phyloP scores from a whole-genome alignment of 768 basidiomycete species.

The Dentipellis fragilis region DNA sequence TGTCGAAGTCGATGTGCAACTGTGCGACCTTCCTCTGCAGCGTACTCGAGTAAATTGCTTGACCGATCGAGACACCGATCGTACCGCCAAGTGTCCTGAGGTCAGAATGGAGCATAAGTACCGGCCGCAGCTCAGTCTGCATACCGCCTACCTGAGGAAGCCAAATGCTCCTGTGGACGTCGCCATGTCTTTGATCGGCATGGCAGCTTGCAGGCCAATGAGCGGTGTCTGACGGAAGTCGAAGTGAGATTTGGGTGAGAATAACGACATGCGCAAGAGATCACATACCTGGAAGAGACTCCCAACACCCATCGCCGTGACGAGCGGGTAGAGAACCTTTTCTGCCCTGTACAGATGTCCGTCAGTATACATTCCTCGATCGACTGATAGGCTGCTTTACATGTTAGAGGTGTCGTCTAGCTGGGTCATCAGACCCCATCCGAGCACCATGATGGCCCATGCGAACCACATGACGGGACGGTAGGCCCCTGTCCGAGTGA shows the following conservation, averaged over 20 bases:
- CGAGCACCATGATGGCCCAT: constrained; percentile 47
- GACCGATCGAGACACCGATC: constrained; percentile 63
- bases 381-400: constrained; percentile 20
- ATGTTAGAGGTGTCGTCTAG: constrained; percentile 46
- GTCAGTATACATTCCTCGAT: neutral
- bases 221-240: constrained; percentile 39
- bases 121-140: neutral
- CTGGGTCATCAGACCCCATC: constrained; percentile 65
- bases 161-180: constrained; percentile 64
- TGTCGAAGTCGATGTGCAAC: constrained; percentile 7
- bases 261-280: constrained; percentile 3
- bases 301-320: constrained; percentile 59
- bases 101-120: neutral
- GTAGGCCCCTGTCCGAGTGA: constrained; percentile 50
- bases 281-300: constrained; percentile 44
- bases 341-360: constrained; percentile 32
- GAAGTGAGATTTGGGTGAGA: neutral
- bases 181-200: constrained; percentile 84
- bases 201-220: constrained; percentile 73
- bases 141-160: constrained; percentile 45
- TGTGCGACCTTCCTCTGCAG: constrained; percentile 17
- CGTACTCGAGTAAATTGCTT: constrained; percentile 59
- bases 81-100: constrained; percentile 64
- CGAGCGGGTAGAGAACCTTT: constrained; percentile 53
- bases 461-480: constrained; percentile 53